Evolutionary conservation across 1,284 basidiomycete species (phyloP).

Genomic region (Cutaneotrichosporon mucoides): DNA sequence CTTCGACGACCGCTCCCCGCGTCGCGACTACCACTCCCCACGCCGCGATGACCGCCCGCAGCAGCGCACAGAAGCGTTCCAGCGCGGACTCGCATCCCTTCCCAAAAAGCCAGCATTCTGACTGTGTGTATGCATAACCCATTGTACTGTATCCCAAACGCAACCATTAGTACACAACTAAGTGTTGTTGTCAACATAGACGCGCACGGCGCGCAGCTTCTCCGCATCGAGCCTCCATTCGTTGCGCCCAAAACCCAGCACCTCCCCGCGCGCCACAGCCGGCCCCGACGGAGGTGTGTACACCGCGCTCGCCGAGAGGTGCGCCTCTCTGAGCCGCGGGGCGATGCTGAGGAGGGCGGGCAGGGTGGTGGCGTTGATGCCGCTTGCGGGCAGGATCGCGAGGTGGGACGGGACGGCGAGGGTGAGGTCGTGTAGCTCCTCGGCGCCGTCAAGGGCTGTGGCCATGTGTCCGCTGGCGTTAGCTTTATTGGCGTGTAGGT

Average conservation of each 20-base stretch:
- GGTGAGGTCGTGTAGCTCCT: constrained; percentile 57
- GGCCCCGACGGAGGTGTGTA: background rate
- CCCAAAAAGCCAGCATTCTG: constrained; percentile 37
- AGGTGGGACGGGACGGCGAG: constrained; percentile 52
- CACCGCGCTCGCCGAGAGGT: constrained; percentile 21
- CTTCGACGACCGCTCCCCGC: background rate
- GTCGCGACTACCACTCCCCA: background rate
- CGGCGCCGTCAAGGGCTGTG: constrained; percentile 17
- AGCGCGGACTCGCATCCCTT: constrained; percentile 33
- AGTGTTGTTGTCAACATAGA: constrained; percentile 7
- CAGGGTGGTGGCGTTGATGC: constrained; percentile 20
- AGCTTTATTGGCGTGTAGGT: background rate
- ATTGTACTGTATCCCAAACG: background rate
- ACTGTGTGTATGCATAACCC: constrained; percentile 6
- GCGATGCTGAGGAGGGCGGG: constrained; percentile 53
- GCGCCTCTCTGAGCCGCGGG: constrained; percentile 42
- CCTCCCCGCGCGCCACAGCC: constrained; percentile 7
- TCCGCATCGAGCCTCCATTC: constrained; percentile 14
- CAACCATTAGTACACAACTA: background rate
- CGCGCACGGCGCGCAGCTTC: constrained; percentile 9
- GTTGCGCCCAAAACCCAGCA: constrained; percentile 16
- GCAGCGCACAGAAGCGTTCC: constrained; percentile 9
- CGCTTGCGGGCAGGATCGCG: constrained; percentile 49
- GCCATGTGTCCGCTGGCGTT: constrained; percentile 24
- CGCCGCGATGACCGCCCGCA: background rate